Percentiles rank a stretch among this genome's conserved stretches.
phyloP scores from a whole-genome alignment of 805 yeast genomes.

The Ogataea trehalophila region DNA sequence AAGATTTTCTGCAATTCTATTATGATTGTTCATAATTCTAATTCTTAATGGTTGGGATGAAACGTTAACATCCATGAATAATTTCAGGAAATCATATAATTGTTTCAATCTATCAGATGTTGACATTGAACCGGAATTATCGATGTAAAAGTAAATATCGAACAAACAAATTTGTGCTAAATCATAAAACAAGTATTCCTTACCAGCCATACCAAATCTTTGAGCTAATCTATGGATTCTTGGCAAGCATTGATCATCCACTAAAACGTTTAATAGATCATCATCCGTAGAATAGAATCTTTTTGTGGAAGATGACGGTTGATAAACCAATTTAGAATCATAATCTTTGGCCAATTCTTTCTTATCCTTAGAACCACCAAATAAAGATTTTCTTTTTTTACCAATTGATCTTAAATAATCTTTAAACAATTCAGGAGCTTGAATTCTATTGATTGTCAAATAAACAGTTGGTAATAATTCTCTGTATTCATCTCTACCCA shows the following conservation, averaged over 20 bases:
- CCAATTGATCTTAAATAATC: constrained; percentile 19
- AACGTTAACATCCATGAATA: constrained; percentile 19
- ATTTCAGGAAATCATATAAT: constrained; percentile 13
- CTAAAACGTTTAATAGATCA: constrained; percentile 14
- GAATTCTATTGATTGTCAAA: constrained; percentile 18
- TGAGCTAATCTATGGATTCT: constrained; percentile 17
- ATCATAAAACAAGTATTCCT: constrained; percentile 22
- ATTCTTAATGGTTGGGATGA: constrained; percentile 18
- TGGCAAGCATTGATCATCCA: constrained; percentile 17
- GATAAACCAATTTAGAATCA: constrained; percentile 8
- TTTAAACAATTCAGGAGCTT: constrained; percentile 20
- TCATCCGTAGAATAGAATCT: constrained; percentile 16
- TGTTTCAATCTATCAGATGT: constrained; percentile 17
- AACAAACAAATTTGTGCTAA: constrained; percentile 20
- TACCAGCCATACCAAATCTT: constrained; percentile 11
- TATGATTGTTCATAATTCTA: constrained; percentile 21
- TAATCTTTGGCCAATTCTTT: constrained; percentile 13
- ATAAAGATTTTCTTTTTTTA: constrained; percentile 13
- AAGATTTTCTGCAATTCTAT: constrained; percentile 8
- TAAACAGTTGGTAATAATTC: constrained; percentile 15
- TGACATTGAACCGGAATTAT: constrained; percentile 23
- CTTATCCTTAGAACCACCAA: constrained; percentile 18
- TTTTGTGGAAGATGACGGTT: constrained; percentile 1
- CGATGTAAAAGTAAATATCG: constrained; percentile 18
- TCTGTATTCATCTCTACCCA: constrained; percentile 12